Base-by-base conservation (phyloP, 139 green algal genomes). In the Coelastrella sp. region DNA sequence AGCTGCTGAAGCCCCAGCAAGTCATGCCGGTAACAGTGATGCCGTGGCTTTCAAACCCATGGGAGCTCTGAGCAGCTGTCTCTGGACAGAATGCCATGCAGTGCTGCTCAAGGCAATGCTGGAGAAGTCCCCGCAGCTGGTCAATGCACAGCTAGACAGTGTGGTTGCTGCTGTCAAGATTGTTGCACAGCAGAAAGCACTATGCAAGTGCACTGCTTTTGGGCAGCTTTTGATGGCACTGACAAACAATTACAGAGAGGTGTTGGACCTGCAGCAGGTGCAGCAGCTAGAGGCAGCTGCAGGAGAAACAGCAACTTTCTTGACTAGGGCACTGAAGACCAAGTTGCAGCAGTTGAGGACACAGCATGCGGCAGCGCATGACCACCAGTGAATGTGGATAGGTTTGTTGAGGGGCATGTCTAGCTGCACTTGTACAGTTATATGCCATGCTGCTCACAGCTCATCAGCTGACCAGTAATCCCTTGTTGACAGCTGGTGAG, bases 181-280 rank as follows among this genome's bases (percentile, higher is more conserved):
- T 7, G 79, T 57, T 72, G 79, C 58, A 12, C 56, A 70, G 79
- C 56, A 85, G 35, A 56, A 56, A 57, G 57, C 6, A 25, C 19
- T 85, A 20, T 70, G 20, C 22, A 85, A 85, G 35, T 70, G 79
- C 12, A 63, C 79, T 19, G 79, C 79, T 4, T 85, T 85, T 85
- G 79, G 79, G 17, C 79, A 85, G 58, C 19, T 85, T 56, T 24
- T 85, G 79, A 85, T 85, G 79, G 79, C 79, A 60, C 79, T 85
- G 15, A 57, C 70, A 24, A 85, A 85, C 17, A 19, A 11, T 8
- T 85, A 85, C 70, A 57, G 19, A 9, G 79, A 56, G 35, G 79
- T 85, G 7, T 19, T 85, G 8, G 35, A 17, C 22, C 7, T 14
- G 20, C 59, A 74, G 81, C 81, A 86, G 59, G n/a, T 74, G n/a